Conservation (phyloP, 2,329 filamentous ascomycete species). For the Chrysosporium queenslandicum region DNA sequence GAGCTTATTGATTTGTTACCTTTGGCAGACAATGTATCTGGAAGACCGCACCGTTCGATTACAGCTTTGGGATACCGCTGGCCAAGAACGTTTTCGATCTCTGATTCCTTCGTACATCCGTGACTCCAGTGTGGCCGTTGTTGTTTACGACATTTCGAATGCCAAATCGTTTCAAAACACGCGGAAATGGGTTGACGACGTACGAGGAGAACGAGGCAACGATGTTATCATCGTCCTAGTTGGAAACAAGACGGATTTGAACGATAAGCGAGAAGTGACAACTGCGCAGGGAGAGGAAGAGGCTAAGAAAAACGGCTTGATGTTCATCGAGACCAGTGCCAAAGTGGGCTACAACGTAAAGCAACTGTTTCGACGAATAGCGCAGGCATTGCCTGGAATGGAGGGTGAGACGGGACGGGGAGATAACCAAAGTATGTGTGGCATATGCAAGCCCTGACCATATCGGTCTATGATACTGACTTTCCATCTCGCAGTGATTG, state of each 20-base stretch:
- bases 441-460: neutral
- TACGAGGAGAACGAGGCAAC: slow-evolving; percentile 89
- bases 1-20: neutral
- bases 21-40: slow-evolving; percentile 84
- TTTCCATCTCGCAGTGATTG: slow-evolving; percentile 58
- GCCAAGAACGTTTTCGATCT: slow-evolving; percentile 93
- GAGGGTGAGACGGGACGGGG: slow-evolving; percentile 75
- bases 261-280: slow-evolving; percentile 95
- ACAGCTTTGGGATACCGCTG: slow-evolving; percentile 96
- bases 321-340: slow-evolving; percentile 98
- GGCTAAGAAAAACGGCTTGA: slow-evolving; percentile 92
- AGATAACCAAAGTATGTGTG: slow-evolving; percentile 63
- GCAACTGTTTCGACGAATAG: slow-evolving; percentile 93
- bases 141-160: slow-evolving; percentile 97
- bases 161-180: slow-evolving; percentile 98
- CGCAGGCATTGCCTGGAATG: slow-evolving; percentile 94
- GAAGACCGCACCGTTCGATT: slow-evolving; percentile 95
- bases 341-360: slow-evolving; percentile 98
- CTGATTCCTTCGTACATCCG: slow-evolving; percentile 97
- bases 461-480: neutral
- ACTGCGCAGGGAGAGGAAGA: slow-evolving; percentile 95
- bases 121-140: slow-evolving; percentile 93
- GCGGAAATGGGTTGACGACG: slow-evolving; percentile 98
- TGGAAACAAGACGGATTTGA: slow-evolving; percentile 97
- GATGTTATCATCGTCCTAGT: slow-evolving; percentile 98